Percentiles rank a stretch among this genome's conserved stretches.
Evolutionary conservation across 169 alveolate species (phyloP).

Genomic region (Amoebophrya sp.): DNA sequence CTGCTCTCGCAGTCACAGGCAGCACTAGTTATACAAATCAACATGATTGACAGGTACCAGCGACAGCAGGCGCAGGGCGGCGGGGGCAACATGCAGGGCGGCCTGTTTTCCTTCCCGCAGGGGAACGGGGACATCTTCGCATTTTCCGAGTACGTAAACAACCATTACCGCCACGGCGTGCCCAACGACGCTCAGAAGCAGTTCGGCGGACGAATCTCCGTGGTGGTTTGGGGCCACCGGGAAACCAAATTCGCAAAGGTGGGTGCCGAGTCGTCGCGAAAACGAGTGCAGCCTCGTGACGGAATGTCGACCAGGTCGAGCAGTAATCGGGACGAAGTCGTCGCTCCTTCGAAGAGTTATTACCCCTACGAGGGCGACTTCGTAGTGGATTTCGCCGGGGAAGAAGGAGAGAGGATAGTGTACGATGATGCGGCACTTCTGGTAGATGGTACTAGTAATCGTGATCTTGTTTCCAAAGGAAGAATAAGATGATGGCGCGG

Average conservation of each 20-base stretch:
- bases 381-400: background rate
- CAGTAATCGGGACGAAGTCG: no score
- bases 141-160: background rate
- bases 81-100: background rate
- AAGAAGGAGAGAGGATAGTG: background rate
- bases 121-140: constrained; percentile 18
- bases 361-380: background rate
- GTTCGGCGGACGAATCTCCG: background rate
- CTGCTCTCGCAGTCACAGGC: no score
- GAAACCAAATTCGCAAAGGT: background rate
- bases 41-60: background rate
- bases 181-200: background rate
- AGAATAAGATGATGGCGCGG: no score
- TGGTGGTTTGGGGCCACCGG: background rate
- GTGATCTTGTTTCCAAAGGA: no score
- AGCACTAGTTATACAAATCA: no score
- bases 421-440: background rate
- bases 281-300: background rate
- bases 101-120: background rate
- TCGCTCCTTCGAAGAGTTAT: no score
- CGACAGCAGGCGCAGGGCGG: background rate
- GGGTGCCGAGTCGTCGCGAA: background rate
- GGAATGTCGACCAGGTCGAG: background rate
- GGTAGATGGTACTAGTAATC: no score
- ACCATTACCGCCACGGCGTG: background rate